phyloP scores from a whole-genome alignment of 768 basidiomycete genomes.

The Phlebiopsis flavidoalba region DNA sequence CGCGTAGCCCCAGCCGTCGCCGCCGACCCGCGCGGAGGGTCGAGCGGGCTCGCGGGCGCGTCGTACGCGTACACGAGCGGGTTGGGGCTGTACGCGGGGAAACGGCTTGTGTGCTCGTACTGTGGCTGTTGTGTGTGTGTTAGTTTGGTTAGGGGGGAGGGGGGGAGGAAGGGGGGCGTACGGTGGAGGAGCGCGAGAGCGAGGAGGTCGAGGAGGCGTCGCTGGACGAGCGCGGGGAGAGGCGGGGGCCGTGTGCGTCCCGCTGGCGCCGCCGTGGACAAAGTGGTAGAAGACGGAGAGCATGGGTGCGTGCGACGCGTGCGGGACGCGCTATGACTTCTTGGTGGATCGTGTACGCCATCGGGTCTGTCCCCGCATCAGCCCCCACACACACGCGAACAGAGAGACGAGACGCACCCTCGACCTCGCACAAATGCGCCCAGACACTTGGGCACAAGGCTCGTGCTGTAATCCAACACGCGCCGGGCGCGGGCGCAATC shows the following conservation, averaged over 20 bases:
- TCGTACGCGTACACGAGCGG: neutral
- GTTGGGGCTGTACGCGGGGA: neutral
- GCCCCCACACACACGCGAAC: neutral
- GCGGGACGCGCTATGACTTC: slow-evolving; percentile 38
- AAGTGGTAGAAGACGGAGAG: slow-evolving; percentile 24
- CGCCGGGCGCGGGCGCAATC: slow-evolving; percentile 6
- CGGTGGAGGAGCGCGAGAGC: slow-evolving; percentile 2
- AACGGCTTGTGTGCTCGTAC: neutral
- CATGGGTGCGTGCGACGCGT: slow-evolving; percentile 14
- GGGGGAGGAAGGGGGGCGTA: neutral
- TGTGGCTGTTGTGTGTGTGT: neutral
- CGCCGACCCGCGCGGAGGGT: neutral
- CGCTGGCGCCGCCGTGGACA: slow-evolving; percentile 7
- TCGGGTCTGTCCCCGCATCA: slow-evolving; percentile 47
- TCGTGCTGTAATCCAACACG: slow-evolving; percentile 49
- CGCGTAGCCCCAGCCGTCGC: neutral
- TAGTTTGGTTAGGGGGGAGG: neutral
- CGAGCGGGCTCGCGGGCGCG: neutral
- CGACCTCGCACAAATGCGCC: slow-evolving; percentile 48
- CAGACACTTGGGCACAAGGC: slow-evolving; percentile 63
- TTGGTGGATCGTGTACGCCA: slow-evolving; percentile 61
- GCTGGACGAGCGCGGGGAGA: slow-evolving; percentile 12
- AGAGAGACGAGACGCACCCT: slow-evolving; percentile 38
- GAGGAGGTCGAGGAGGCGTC: neutral
- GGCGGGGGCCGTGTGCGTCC: slow-evolving; percentile 2